Conservation (phyloP, 352 stramenopile genomes). For the Phytophthora megakarya region DNA sequence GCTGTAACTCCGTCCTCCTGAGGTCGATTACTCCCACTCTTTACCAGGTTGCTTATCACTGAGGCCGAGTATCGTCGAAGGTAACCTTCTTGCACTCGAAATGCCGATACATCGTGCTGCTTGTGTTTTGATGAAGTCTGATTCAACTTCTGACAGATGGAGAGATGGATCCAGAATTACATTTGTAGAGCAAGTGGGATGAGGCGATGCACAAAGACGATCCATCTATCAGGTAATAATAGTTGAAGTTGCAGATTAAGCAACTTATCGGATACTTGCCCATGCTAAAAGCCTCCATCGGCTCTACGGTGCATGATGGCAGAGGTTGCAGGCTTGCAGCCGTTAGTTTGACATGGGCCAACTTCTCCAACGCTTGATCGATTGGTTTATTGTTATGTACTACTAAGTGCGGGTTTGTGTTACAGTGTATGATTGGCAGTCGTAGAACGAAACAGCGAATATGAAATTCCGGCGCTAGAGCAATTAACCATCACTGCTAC, state of each 20-base stretch:
- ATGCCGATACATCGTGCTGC: not conserved
- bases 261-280: no score
- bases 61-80: not conserved
- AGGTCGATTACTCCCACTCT: slow-evolving; percentile 1
- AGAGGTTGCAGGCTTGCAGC: no score
- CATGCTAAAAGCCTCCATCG: no score
- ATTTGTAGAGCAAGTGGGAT: slow-evolving; percentile 4
- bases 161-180: not conserved
- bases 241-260: slow-evolving; percentile 11
- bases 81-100: not conserved
- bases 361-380: no score
- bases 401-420: no score
- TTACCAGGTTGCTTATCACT: not conserved
- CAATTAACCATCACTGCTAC: not conserved
- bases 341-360: no score
- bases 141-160: not conserved
- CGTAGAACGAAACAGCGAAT: not conserved
- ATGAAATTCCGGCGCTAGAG: not conserved
- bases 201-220: not conserved
- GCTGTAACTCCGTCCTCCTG: no score
- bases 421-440: not conserved
- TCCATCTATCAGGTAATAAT: slow-evolving; percentile 7
- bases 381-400: not conserved
- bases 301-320: no score
- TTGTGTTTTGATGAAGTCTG: not conserved